Evolutionary conservation across 129 eudicot species (phyloP).

Genomic region (Flaveria linearis): DNA sequence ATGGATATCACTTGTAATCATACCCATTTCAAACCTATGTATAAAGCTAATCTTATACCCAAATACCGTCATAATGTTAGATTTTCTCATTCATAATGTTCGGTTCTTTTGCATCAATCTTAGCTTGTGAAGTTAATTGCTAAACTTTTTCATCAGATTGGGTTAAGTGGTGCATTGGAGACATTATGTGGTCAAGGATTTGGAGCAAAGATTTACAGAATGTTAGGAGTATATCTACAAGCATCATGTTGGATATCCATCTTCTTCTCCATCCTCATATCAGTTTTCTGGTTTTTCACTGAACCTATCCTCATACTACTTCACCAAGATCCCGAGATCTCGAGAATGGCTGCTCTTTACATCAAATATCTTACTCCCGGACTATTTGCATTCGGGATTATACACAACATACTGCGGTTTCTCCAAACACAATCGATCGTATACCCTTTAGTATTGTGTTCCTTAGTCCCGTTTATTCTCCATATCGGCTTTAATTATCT

Average conservation of each 20-base stretch:
- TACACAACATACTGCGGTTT: constrained; percentile 70
- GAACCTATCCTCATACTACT: constrained; percentile 54
- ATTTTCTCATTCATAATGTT: not conserved
- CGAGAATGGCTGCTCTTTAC: constrained; percentile 62
- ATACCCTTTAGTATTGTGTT: constrained; percentile 59
- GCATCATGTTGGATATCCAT: constrained; percentile 73
- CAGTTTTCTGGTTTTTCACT: constrained; percentile 67
- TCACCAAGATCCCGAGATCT: constrained; percentile 66
- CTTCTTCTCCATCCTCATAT: constrained; percentile 49
- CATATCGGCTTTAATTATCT: constrained; percentile 58
- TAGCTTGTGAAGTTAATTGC: not conserved
- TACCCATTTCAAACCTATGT: not conserved
- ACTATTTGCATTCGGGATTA: constrained; percentile 58
- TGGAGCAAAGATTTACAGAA: constrained; percentile 66
- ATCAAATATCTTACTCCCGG: constrained; percentile 71
- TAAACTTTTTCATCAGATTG: constrained; percentile 46
- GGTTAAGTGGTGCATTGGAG: constrained; percentile 89
- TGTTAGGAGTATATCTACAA: constrained; percentile 75
- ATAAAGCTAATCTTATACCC: not conserved
- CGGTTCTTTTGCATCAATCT: not conserved
- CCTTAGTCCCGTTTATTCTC: constrained; percentile 51
- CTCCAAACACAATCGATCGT: constrained; percentile 82
- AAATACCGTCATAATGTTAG: not conserved
- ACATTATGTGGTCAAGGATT: constrained; percentile 95
- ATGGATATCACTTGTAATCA: no score